These are phyloP conservation scores for Elsinoe ampelina DNA, from an alignment of 2,329 filamentous ascomycete species.

Conservation along the genomic window DNA sequence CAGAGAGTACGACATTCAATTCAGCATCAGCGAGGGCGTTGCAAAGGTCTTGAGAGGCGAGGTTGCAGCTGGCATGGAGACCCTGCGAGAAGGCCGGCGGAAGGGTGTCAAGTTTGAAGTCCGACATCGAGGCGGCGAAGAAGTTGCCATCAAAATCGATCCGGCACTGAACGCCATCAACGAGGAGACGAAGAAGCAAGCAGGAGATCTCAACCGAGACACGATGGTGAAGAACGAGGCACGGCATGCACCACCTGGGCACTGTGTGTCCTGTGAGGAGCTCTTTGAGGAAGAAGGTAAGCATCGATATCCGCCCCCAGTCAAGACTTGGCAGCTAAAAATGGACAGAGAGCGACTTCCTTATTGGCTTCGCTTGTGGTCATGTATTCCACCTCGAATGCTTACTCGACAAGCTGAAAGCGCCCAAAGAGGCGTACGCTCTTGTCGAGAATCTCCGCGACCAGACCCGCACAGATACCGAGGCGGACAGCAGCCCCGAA, in stretches of 20 bases:
- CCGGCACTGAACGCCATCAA: constrained; percentile 23
- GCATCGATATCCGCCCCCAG: too few species aligned
- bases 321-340: too few species aligned
- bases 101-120: constrained; percentile 87
- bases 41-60: constrained; percentile 80
- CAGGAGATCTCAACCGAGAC: constrained; percentile 18
- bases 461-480: constrained; percentile 35
- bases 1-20: constrained; percentile 90
- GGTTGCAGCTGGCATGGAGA: constrained; percentile 73
- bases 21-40: constrained; percentile 83
- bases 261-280: constrained; percentile 32
- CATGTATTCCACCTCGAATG: constrained; percentile 74
- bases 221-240: constrained; percentile 18
- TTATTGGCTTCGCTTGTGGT: constrained; percentile 73
- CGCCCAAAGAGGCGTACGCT: constrained; percentile 33
- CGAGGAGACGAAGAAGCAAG: constrained; percentile 17
- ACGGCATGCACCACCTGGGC: constrained; percentile 25
- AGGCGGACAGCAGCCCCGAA: constrained; percentile 35
- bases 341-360: constrained; percentile 52
- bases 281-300: constrained; percentile 30
- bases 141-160: constrained; percentile 27
- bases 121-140: constrained; percentile 33
- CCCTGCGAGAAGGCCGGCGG: constrained; percentile 67
- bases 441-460: constrained; percentile 37
- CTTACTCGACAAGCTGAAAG: constrained; percentile 41